Evolutionary conservation across 1,284 basidiomycete genomes (phyloP).

Genomic region (Gastroboletus turbinatus): DNA sequence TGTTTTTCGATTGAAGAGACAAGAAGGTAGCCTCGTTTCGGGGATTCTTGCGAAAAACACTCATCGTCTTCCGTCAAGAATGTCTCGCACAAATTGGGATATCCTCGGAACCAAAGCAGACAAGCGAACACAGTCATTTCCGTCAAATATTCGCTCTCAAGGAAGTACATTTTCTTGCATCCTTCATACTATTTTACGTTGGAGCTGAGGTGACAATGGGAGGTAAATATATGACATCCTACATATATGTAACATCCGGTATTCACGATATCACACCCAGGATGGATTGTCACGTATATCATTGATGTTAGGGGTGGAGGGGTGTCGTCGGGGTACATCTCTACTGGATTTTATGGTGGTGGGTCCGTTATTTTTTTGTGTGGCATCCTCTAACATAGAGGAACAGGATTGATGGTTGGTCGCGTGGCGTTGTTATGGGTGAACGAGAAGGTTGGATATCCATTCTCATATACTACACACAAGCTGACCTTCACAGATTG

Average conservation of each 20-base stretch:
- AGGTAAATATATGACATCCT: conserved; percentile 27
- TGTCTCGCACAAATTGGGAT: conserved; percentile 35
- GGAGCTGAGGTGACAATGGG: conserved; percentile 58
- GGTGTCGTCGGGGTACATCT: conserved; percentile 46
- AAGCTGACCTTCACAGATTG: conserved; percentile 17
- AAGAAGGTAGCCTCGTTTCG: conserved; percentile 43
- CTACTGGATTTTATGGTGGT: conserved; percentile 50
- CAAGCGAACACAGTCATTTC: conserved; percentile 40
- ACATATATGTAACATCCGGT: not conserved
- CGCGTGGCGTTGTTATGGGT: conserved; percentile 28
- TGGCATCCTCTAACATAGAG: not conserved
- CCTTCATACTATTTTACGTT: conserved; percentile 55
- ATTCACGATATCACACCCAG: conserved; percentile 15
- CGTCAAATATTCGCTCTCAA: conserved; percentile 47
- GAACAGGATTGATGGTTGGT: conserved; percentile 28
- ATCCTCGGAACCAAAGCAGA: conserved; percentile 21
- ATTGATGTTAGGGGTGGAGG: conserved; percentile 45
- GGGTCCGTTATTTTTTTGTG: not conserved
- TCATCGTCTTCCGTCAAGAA: conserved; percentile 13
- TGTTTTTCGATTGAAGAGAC: conserved; percentile 54
- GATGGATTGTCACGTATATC: conserved; percentile 52
- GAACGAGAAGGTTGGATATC: conserved; percentile 22
- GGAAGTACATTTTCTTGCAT: conserved; percentile 50
- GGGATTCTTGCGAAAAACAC: not conserved
- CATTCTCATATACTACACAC: not conserved